Evolutionary conservation across 1,284 basidiomycete species (phyloP).

Genomic region (Austroboletus novae-zelandiae): DNA sequence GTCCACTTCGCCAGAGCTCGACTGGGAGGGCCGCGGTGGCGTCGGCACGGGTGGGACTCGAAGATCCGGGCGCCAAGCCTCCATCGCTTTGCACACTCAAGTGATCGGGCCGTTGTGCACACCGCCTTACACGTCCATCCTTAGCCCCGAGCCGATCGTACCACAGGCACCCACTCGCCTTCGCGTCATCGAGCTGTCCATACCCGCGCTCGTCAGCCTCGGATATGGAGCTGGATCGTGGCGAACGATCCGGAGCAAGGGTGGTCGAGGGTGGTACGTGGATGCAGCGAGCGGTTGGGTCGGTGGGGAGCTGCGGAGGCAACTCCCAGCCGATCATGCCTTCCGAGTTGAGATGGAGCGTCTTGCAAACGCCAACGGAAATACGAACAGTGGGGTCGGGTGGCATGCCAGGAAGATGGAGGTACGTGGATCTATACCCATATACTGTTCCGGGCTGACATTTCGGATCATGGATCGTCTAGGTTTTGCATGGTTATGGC

Average conservation of each 20-base stretch:
- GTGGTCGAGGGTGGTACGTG: constrained; percentile 94
- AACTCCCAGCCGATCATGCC: constrained; percentile 61
- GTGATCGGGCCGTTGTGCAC: constrained; percentile 78
- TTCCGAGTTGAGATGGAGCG: constrained; percentile 67
- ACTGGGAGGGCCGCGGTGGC: constrained; percentile 41
- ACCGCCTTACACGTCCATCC: constrained; percentile 69
- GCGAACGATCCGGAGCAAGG: constrained; percentile 88
- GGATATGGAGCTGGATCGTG: constrained; percentile 79
- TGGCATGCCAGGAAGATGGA: constrained; percentile 99
- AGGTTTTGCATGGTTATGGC: constrained; percentile 84
- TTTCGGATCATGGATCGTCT: neutral
- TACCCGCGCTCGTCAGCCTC: constrained; percentile 69
- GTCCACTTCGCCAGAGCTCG: constrained; percentile 75
- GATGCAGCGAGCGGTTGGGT: constrained; percentile 86
- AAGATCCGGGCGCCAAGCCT: constrained; percentile 52
- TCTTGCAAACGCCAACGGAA: constrained; percentile 81
- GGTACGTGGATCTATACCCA: constrained; percentile 46
- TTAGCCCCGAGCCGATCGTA: constrained; percentile 33
- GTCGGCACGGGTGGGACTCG: constrained; percentile 34
- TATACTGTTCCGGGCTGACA: constrained; percentile 5
- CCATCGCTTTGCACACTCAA: constrained; percentile 63
- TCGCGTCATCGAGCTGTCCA: constrained; percentile 85
- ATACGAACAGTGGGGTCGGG: constrained; percentile 86
- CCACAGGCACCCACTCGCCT: constrained; percentile 67
- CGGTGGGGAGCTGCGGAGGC: constrained; percentile 53